phyloP scores from a whole-genome alignment of 1,284 basidiomycete genomes.

The Papiliotrema fonsecae region DNA sequence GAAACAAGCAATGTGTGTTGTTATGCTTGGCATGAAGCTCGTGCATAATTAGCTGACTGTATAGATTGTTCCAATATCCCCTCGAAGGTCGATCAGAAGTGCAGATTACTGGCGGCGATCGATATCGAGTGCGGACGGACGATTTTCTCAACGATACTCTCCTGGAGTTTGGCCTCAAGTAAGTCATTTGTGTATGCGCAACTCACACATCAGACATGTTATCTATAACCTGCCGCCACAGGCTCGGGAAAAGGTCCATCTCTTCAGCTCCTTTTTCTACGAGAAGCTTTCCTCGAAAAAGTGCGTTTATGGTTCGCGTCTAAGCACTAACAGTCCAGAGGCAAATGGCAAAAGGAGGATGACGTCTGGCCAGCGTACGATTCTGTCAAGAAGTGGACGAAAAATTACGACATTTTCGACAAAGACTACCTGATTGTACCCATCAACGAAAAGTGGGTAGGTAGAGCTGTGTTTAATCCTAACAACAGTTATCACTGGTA shows the following conservation, averaged over 20 bases:
- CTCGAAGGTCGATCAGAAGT: constrained; percentile 64
- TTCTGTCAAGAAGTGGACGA: constrained; percentile 90
- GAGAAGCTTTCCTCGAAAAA: constrained; percentile 71
- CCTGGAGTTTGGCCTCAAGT: constrained; percentile 93
- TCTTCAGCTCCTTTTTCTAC: constrained; percentile 98
- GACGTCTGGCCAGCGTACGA: constrained; percentile 60
- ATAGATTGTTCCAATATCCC: constrained; percentile 71
- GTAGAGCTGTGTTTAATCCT: neutral
- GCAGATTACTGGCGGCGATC: constrained; percentile 71
- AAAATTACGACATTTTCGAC: constrained; percentile 71
- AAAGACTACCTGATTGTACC: constrained; percentile 93
- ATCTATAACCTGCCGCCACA: neutral
- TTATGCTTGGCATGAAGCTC: neutral
- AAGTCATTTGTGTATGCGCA: constrained; percentile 31
- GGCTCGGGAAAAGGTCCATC: constrained; percentile 60
- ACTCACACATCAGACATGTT: neutral
- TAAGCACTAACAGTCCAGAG: neutral
- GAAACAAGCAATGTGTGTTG: constrained; percentile 16
- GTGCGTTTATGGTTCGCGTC: constrained; percentile 47
- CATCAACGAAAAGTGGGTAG: constrained; percentile 84
- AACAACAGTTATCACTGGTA: constrained; percentile 85
- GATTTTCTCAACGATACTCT: constrained; percentile 94
- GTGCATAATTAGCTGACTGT: constrained; percentile 1
- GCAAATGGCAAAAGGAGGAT: constrained; percentile 13
- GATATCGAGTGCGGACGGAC: constrained; percentile 63